Evolutionary conservation across 495 filamentous ascomycete genomes (phyloP).

Genomic region (Penicillium pulvis): DNA sequence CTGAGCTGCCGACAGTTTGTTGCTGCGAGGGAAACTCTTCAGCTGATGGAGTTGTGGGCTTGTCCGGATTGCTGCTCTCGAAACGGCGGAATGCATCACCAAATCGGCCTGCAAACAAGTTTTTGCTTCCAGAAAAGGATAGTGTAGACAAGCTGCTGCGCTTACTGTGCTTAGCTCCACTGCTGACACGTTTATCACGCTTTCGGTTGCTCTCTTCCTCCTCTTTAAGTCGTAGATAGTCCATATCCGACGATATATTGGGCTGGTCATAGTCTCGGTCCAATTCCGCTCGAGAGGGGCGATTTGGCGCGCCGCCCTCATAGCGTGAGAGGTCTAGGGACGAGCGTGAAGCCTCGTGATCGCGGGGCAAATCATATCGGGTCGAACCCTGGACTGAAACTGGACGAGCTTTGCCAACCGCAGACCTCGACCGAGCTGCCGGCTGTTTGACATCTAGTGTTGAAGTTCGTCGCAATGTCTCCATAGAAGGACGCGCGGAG

Average conservation of each 20-base stretch:
- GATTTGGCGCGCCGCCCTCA: conserved; percentile 40
- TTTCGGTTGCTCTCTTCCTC: conserved; percentile 64
- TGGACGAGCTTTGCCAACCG: conserved; percentile 64
- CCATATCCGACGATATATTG: conserved; percentile 83
- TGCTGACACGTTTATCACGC: conserved; percentile 68
- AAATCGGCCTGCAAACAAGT: conserved; percentile 85
- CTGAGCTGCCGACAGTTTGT: not conserved
- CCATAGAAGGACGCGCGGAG: conserved; percentile 78
- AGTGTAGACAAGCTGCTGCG: conserved; percentile 79
- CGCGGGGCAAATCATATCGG: conserved; percentile 74
- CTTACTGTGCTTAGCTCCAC: conserved; percentile 70
- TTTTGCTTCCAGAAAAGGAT: conserved; percentile 75
- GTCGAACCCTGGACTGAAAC: conserved; percentile 77
- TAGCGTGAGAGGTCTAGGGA: conserved; percentile 44
- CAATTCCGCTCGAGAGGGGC: conserved; percentile 40
- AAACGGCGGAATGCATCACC: conserved; percentile 95
- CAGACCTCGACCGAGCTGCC: conserved; percentile 62
- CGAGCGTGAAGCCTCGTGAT: conserved; percentile 53
- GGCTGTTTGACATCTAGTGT: conserved; percentile 61
- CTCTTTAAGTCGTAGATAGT: conserved; percentile 83
- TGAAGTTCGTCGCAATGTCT: conserved; percentile 64
- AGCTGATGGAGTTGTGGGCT: conserved; percentile 55
- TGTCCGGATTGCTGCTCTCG: conserved; percentile 62
- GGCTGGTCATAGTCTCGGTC: conserved; percentile 42
- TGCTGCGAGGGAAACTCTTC: conserved; percentile 30